Conservation (phyloP, 257 asterid genomes). For the Penstemon newberryi region DNA sequence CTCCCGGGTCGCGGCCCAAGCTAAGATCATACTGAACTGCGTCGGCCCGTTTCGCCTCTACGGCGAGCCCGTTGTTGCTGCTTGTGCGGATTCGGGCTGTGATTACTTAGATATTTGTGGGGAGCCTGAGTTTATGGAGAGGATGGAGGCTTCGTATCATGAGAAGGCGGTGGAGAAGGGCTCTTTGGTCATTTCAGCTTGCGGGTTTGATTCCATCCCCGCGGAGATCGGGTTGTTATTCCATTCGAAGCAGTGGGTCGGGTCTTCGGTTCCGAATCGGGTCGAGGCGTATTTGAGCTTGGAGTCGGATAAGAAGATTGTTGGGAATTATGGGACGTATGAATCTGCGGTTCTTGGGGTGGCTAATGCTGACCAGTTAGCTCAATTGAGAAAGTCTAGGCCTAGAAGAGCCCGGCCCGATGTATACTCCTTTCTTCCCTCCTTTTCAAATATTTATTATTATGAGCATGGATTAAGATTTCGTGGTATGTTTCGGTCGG, state of each 20-base stretch:
- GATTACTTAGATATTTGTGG: conserved; percentile 85
- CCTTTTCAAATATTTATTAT: too few species aligned
- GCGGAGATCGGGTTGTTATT: conserved; percentile 81
- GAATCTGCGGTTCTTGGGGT: conserved; percentile 87
- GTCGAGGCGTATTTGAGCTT: conserved; percentile 85
- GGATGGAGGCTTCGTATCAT: conserved; percentile 59
- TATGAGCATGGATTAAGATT: too few species aligned
- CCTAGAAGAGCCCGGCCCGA: conserved; percentile 67
- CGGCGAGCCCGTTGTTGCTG: conserved; percentile 81
- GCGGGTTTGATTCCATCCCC: conserved; percentile 88
- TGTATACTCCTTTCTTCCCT: conserved; percentile 26
- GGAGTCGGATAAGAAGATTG: conserved; percentile 70
- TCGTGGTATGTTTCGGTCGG: too few species aligned
- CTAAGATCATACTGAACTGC: conserved; percentile 65
- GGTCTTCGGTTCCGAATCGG: conserved; percentile 50
- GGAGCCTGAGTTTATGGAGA: conserved; percentile 95
- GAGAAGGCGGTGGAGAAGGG: conserved; percentile 67
- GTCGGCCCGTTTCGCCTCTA: conserved; percentile 84
- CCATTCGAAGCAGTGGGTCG: conserved; percentile 63
- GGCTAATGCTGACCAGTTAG: conserved; percentile 58
- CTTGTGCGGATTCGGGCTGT: conserved; percentile 74
- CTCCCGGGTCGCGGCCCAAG: conserved; percentile 53
- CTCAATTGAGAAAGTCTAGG: conserved; percentile 55
- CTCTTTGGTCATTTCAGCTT: conserved; percentile 68
- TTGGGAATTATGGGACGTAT: conserved; percentile 70